Evolutionary conservation across 768 basidiomycete species (phyloP), one percentile per base, ranked within the genome.

Genomic region (Kwoniella pini): DNA sequence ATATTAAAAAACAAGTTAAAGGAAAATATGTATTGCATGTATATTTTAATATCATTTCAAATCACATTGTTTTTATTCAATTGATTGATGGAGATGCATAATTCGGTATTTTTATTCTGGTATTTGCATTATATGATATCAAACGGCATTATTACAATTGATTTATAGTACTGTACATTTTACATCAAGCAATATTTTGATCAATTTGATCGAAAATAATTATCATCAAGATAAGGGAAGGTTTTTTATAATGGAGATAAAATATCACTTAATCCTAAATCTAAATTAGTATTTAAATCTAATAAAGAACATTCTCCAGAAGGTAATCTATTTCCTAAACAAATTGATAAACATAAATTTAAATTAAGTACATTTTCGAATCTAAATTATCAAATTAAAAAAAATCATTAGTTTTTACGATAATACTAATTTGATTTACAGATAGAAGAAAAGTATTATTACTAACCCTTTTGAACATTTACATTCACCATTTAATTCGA

Each of bases 1-100:
- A 33, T 77, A 74, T 42, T 77, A 64, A 50, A 17, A 42, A 42
- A 42, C 11, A 42, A 42, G 7, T 12, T 19, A 42, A 36, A 36
- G 33, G 15, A 15, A 15, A 9, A 36, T 36, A 9, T 36, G 33
- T 15, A 15, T 36, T 36, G 40, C n/a, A 10, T 42, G 40, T 42
- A 42, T 7, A 42, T 42, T 7, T 9, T 5, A 42, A 42, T 10
- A 42, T 42, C 40, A n/a, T n/a, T n/a, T n/a, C n/a, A n/a, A n/a
- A n/a, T n/a, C n/a, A n/a, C n/a, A n/a, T n/a, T n/a, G n/a, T n/a
- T n/a, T n/a, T n/a, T n/a, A n/a, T n/a, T n/a, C n/a, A n/a, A n/a
- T n/a, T n/a, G n/a, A n/a, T n/a, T n/a, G n/a, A n/a, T n/a, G n/a
- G n/a, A n/a, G n/a, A n/a, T n/a, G n/a, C n/a, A n/a, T n/a, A n/a